These are phyloP conservation scores for Scutellaria baicalensis DNA, from an alignment of 257 asterid species.

Conservation along the genomic window DNA sequence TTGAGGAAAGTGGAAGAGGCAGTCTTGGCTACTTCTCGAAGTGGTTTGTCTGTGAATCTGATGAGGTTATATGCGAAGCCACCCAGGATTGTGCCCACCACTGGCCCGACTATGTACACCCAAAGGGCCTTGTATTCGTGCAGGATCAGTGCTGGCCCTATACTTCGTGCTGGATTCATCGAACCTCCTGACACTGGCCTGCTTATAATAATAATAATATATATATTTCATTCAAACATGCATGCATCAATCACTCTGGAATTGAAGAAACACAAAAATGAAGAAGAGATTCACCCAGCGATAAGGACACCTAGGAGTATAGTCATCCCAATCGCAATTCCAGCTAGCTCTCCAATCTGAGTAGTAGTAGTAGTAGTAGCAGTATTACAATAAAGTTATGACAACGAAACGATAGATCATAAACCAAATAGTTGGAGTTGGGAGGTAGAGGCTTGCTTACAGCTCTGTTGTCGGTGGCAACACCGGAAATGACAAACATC, in stretches of 20 bases:
- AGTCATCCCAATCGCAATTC: conserved; percentile 77
- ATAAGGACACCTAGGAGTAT: conserved; percentile 42
- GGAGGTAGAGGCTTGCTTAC: too few species aligned
- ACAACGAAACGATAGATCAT: too few species aligned
- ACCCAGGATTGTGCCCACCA: conserved; percentile 40
- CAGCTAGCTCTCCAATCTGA: conserved; percentile 69
- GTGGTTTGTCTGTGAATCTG: conserved; percentile 57
- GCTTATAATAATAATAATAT: too few species aligned
- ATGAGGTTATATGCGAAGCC: conserved; percentile 54
- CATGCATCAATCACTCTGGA: too few species aligned
- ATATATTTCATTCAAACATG: too few species aligned
- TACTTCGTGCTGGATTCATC: conserved; percentile 61
- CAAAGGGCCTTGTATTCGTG: conserved; percentile 36
- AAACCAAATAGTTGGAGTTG: too few species aligned
- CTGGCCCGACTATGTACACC: conserved; percentile 52
- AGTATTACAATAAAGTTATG: too few species aligned
- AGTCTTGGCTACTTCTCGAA: conserved; percentile 36
- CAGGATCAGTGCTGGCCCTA: conserved; percentile 56
- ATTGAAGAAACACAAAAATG: too few species aligned
- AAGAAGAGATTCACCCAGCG: conserved; percentile 40
- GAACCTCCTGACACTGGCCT: conserved; percentile 68
- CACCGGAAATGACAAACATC: conserved; percentile 76
- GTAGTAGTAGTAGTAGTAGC: too few species aligned
- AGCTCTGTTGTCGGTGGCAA: conserved; percentile 65
- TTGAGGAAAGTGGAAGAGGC: conserved; percentile 27